Percentiles rank a stretch among this genome's conserved stretches.
These are phyloP conservation scores for Pichia paraexigua DNA, from an alignment of 805 yeast genomes.

Conservation along the genomic window DNA sequence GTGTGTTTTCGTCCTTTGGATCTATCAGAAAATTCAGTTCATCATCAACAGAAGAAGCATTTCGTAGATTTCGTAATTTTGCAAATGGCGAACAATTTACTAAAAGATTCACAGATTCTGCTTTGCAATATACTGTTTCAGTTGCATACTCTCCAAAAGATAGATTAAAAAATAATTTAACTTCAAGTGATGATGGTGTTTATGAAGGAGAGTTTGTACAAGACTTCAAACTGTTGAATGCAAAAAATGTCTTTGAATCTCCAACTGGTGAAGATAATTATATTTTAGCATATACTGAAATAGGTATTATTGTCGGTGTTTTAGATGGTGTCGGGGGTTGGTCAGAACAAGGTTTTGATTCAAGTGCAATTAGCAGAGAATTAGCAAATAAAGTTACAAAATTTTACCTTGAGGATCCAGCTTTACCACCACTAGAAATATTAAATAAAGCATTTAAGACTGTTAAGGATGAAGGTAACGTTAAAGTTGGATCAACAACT, in stretches of 20 bases:
- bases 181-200: conserved; percentile 17
- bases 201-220: conserved; percentile 22
- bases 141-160: conserved; percentile 73
- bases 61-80: conserved; percentile 20
- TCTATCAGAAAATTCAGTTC: conserved; percentile 10
- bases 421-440: conserved; percentile 37
- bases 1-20: conserved; percentile 1
- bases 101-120: conserved; percentile 19
- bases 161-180: conserved; percentile 38
- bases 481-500: conserved; percentile 89
- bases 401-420: conserved; percentile 21
- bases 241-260: conserved; percentile 31
- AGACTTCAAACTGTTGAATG: conserved; percentile 18
- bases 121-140: conserved; percentile 44
- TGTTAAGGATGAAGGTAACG: conserved; percentile 47
- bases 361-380: conserved; percentile 79
- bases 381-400: conserved; percentile 51
- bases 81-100: conserved; percentile 23
- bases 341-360: conserved; percentile 86
- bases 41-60: conserved; percentile 17
- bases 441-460: conserved; percentile 49
- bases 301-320: conserved; percentile 58
- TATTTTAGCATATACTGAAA: conserved; percentile 41
- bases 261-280: conserved; percentile 76
- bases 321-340: conserved; percentile 99